phyloP scores from a whole-genome alignment of 2,329 filamentous ascomycete genomes.

The Pseudocercospora macadamiae region DNA sequence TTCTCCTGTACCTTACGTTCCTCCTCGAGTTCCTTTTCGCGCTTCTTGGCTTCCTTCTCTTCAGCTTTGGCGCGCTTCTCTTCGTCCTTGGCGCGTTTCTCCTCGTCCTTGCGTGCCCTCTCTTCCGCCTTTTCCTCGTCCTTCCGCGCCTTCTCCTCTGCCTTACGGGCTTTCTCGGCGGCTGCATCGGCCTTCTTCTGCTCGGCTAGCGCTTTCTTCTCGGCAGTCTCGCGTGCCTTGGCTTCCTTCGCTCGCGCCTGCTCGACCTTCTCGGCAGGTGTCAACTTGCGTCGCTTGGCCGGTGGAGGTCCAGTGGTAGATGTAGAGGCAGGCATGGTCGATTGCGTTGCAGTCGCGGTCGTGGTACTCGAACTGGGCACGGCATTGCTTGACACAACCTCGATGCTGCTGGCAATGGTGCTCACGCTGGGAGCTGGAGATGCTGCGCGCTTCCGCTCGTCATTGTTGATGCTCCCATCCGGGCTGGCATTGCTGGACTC shows the following conservation, averaged over 20 bases:
- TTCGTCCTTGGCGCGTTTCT: conserved; percentile 40
- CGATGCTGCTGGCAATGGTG: conserved; percentile 38
- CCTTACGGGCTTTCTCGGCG: conserved; percentile 44
- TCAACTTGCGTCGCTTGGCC: conserved; percentile 48
- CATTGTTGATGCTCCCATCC: conserved; percentile 19
- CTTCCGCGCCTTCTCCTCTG: conserved; percentile 47
- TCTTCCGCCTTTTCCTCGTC: conserved; percentile 43
- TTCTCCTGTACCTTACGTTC: conserved; percentile 36
- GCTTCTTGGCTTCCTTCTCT: conserved; percentile 48
- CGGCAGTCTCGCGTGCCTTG: conserved; percentile 37
- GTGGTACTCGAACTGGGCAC: conserved; percentile 14
- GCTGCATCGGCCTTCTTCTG: conserved; percentile 43
- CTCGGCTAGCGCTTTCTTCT: conserved; percentile 29
- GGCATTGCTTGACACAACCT: conserved; percentile 24
- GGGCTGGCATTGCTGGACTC: conserved; percentile 37
- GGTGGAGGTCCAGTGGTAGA: conserved; percentile 32
- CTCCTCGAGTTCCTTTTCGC: conserved; percentile 41
- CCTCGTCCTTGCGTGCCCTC: conserved; percentile 40
- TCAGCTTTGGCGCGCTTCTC: conserved; percentile 42
- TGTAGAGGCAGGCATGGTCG: conserved; percentile 8
- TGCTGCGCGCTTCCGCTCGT: conserved; percentile 24
- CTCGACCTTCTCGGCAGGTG: conserved; percentile 45
- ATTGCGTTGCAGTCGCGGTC: conserved; percentile 2
- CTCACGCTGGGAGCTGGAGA: conserved; percentile 38
- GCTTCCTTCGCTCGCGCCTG: conserved; percentile 32